Evolutionary conservation across 1,284 basidiomycete species (phyloP), one percentile per base, ranked within the genome.

Genomic region (Fomitopsis schrenkii): DNA sequence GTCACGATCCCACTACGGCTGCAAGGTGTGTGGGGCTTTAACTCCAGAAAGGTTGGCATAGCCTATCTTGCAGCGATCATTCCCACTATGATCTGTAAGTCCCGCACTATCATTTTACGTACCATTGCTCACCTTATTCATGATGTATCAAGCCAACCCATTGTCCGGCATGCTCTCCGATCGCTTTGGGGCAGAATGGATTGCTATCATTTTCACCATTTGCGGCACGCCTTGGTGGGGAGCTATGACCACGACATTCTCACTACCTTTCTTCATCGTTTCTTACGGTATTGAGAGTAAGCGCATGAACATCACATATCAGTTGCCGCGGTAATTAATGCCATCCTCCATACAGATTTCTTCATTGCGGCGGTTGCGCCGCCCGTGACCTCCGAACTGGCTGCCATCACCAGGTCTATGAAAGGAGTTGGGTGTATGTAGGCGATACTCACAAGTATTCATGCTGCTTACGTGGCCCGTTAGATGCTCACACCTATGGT

Each of bases 61-160:
- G 80, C 91, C 15, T 90, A 87, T 69, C 76, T 93, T 52, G 88
- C 84, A 12, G 82, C 83, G 14, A 81, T 88, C 28, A 74, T 88
- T 7, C 90, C 90, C 0, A 84, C 85, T 0, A 68, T 90, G 10
- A 74, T 89, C 57, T 87, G 88, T 88, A 66, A 5, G 42, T 44
- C n/a, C n/a, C 7, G 3, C 2, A 19, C 19, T 44, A 17, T 19
- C 42, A n/a, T n/a, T n/a, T n/a, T n/a, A n/a, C n/a, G n/a, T n/a
- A n/a, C n/a, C n/a, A n/a, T n/a, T 17, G 42, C n/a, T 17, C 3
- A 5, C 42, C 42, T 1, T 19, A n/a, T 44, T 8, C 42, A 19
- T 8, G 17, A 8, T n/a, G 42, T 3, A 2, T 3, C 7, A n/a
- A 19, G 42, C 42, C 2, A 17, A 15, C n/a, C 42, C n/a, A 59